A percentile compares a stretch with the other conserved stretches of the same genome.
Evolutionary conservation across 2,329 filamentous ascomycete genomes (phyloP).

Genomic region (Colletotrichum musae): DNA sequence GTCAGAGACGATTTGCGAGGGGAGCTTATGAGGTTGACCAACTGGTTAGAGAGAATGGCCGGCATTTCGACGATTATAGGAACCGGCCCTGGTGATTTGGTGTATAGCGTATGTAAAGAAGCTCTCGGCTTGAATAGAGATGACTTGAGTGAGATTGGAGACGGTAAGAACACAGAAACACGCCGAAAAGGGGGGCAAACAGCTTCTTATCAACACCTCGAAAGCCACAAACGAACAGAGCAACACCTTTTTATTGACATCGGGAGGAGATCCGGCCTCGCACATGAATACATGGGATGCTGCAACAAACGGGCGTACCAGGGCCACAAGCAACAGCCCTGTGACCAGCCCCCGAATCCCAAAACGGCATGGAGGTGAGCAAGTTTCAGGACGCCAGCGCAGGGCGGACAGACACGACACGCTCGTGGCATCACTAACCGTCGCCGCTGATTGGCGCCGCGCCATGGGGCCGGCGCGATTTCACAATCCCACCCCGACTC

Average conservation of each 20-base stretch:
- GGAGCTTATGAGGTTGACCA: neutral
- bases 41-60: slow-evolving; percentile 27
- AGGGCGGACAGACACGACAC: slow-evolving; percentile 31
- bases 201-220: slow-evolving; percentile 27
- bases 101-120: neutral
- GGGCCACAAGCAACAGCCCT: slow-evolving; percentile 38
- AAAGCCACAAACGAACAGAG: neutral
- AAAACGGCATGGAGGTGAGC: slow-evolving; percentile 41
- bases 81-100: neutral
- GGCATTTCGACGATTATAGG: slow-evolving; percentile 28
- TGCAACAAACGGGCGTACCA: no score
- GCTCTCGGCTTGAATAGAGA: neutral
- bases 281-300: slow-evolving; percentile 20
- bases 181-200: slow-evolving; percentile 3
- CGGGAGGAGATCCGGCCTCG: slow-evolving; percentile 14
- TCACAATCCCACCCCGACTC: slow-evolving; percentile 17
- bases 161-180: neutral
- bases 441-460: slow-evolving; percentile 6
- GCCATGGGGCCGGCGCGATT: no score
- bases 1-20: neutral
- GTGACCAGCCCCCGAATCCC: slow-evolving; percentile 37
- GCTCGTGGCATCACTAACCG: neutral
- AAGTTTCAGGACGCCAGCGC: slow-evolving; percentile 40
- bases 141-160: neutral
- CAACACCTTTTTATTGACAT: slow-evolving; percentile 27